Evolutionary conservation across 192 early-diverging fungal genomes (phyloP).

Genomic region (Coemansia sp.): DNA sequence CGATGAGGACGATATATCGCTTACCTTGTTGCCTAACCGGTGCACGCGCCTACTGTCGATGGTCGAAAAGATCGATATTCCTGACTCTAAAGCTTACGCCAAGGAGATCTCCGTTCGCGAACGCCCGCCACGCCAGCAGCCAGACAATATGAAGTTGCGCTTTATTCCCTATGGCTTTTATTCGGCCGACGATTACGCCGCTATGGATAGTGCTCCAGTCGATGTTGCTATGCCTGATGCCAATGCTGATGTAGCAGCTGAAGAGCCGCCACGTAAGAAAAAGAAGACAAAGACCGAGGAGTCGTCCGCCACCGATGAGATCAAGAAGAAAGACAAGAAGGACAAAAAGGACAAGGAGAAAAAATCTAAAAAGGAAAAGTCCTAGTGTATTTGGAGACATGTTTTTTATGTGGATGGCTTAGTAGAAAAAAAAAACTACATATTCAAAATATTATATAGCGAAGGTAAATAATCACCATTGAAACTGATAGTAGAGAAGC

Average conservation of each 20-base stretch:
- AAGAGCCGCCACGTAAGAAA: constrained; percentile 5
- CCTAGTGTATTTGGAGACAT: background rate
- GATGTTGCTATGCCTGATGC: background rate
- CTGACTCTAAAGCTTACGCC: constrained; percentile 21
- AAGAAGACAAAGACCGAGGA: constrained; percentile 10
- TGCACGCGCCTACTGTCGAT: constrained; percentile 31
- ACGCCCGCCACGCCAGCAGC: constrained; percentile 27
- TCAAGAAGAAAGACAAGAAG: constrained; percentile 21
- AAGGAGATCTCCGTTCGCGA: constrained; percentile 17
- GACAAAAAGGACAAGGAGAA: constrained; percentile 18
- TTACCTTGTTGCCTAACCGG: constrained; percentile 27
- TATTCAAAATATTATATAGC: no score
- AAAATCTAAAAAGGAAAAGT: constrained; percentile 11
- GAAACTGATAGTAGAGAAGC: no score
- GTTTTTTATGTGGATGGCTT: background rate
- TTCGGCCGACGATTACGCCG: constrained; percentile 46
- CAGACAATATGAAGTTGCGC: constrained; percentile 45
- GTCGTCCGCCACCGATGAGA: constrained; percentile 2
- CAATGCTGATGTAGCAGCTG: background rate
- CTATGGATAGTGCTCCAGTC: background rate
- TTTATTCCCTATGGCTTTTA: constrained; percentile 53
- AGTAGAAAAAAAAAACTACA: background rate
- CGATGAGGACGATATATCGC: background rate
- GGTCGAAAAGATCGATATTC: constrained; percentile 39
- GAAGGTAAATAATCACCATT: no score